Base-by-base conservation (phyloP, 306 rosid species). In the Cucumis cinereus region DNA sequence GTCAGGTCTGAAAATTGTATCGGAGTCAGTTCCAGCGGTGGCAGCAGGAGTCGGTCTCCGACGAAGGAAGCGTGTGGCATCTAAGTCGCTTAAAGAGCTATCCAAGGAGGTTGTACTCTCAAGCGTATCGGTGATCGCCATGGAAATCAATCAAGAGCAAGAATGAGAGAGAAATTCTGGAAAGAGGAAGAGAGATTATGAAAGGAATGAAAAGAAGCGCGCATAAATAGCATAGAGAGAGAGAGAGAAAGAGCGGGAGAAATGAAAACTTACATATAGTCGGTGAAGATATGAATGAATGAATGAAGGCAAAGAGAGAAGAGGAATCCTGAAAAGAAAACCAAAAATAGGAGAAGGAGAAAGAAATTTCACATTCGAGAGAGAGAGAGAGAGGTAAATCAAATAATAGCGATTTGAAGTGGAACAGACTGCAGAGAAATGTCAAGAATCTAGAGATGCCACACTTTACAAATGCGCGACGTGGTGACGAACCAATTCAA, bases 111-210 rank as follows among this genome's bases (percentile, higher is more conserved):
- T 78, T 19, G 57, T 55, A 41, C 69, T 76, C 24, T 87, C 85
- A 28, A 83, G 59, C 79, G 85, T 50, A 73, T 84, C 86, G 40
- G 89, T 35, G 81, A 79, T 82, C 84, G 86, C 91, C 99, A 90
- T 95, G 12, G 63, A 50, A n/a, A n/a, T n/a, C n/a, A n/a, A 49
- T 94, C 11, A 72, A 52, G 74, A 77, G 23, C 40, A 45, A 6
- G 3, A 17, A 69, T 19, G 11, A 47, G 22, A 71, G 7, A 49
- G 52, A 43, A n/a, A 9, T 7, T 50, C 19, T 35, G n/a, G 14
- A 45, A 28, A 49, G 19, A 52, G 3, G 45, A 30, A 30, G 1
- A 52, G 0, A 10, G 20, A 72, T 72, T 47, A 72, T 4, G 0
- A 28, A 59, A 23, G 40, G 55, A 38, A 75, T 75, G 23, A 75